Base-by-base conservation (phyloP, 75 land plant species). In the Picea glauca region DNA sequence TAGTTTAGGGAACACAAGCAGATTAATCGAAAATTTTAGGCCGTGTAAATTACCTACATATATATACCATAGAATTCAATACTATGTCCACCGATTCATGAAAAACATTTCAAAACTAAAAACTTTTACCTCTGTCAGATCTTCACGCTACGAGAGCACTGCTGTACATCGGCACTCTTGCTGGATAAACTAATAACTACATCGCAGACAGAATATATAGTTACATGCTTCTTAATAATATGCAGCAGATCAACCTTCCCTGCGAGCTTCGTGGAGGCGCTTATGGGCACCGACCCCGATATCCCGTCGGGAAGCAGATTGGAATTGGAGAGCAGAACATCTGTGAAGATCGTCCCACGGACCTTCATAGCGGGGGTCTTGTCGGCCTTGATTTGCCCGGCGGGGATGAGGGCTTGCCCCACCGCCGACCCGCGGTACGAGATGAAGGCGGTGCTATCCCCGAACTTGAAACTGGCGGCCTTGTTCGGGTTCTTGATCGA, bases 401-500 rank as follows among this genome's bases (percentile, higher is more conserved):
- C 75, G 13, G 82, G 83, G 23, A 78, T 63, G 61, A 33, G 18
- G 3, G 77, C 79, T 43, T 64, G 63, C 18, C 89, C 89, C 30
- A 88, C 79, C n/a, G 60, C 35, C 54, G 66, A 40, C 8, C 79
- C 78, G 31, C 31, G 78, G 79, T 85, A 88, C 12, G 23, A 4
- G 32, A 88, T 30, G 18, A 8, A 1, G 30, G 84, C 78, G 12
- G 73, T 77, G 83, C 75, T 78, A 73, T 83, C 72, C 43, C 74
- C 76, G 83, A 80, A 86, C 33, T 78, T 77, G 83, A 86, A 88
- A 6, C 77, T 62, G 5, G 74, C 78, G 23, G 80, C 79, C 46
- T 81, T 38, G 83, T 88, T 88, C 1, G 90, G 85, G 33, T 88
- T 88, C 70, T 88, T 74, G 58, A 88, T 66, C 58, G 80, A 76